A percentile compares a stretch with the other conserved stretches of the same genome.
These are phyloP conservation scores for Tardiomyces blankii DNA, from an alignment of 1,139 yeast species.

Conservation along the genomic window DNA sequence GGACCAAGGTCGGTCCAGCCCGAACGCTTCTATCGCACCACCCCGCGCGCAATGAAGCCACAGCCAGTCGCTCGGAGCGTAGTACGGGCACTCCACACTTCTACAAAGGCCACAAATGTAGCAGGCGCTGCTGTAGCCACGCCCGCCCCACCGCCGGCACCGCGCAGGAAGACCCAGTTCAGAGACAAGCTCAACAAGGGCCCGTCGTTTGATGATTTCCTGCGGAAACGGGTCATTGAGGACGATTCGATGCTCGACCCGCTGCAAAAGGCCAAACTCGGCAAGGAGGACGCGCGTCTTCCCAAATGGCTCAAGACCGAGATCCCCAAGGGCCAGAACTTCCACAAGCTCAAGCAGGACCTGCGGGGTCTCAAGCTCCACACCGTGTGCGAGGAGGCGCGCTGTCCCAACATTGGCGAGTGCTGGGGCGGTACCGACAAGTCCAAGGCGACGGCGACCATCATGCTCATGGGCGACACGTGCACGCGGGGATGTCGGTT, in stretches of 20 bases:
- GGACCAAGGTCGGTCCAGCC: too few species aligned
- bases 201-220: conserved; percentile 88
- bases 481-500: conserved; percentile 98
- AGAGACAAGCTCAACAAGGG: conserved; percentile 70
- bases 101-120: too few species aligned
- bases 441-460: conserved; percentile 96
- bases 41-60: too few species aligned
- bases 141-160: background rate
- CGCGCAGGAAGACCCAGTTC: conserved; percentile 43
- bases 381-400: conserved; percentile 97
- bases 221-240: conserved; percentile 61
- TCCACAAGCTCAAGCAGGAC: conserved; percentile 70
- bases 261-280: conserved; percentile 20
- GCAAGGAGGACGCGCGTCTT: conserved; percentile 64
- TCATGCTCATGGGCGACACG: conserved; percentile 96
- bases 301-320: conserved; percentile 95
- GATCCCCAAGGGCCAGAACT: conserved; percentile 84
- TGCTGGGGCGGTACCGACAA: conserved; percentile 98
- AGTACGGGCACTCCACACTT: too few species aligned
- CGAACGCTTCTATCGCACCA: too few species aligned
- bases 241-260: conserved; percentile 29
- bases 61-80: too few species aligned
- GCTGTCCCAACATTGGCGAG: conserved; percentile 97
- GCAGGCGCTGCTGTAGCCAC: background rate
- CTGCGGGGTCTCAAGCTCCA: conserved; percentile 80